phyloP scores from a whole-genome alignment of 352 stramenopile genomes.

The Thraustotheca clavata region DNA sequence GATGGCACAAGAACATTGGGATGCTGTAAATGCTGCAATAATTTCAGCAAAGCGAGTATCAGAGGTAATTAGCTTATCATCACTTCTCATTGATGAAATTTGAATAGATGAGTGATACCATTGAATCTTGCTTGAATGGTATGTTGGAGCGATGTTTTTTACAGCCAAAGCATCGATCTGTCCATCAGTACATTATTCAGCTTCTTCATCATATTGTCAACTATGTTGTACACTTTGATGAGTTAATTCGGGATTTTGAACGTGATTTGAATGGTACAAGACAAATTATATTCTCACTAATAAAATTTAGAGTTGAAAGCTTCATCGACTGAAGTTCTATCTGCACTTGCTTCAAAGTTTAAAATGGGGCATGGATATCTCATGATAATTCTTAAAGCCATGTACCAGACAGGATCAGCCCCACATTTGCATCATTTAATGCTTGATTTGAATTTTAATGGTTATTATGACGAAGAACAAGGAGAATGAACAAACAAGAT shows the following conservation, averaged over 20 bases:
- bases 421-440: slow-evolving; percentile 58
- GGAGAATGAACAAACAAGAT: slow-evolving; percentile 3
- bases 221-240: slow-evolving; percentile 46
- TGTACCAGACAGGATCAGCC: slow-evolving; percentile 61
- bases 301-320: neutral
- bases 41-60: slow-evolving; percentile 24
- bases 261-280: slow-evolving; percentile 16
- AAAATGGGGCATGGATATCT: slow-evolving; percentile 57
- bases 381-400: slow-evolving; percentile 59
- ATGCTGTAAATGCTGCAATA: slow-evolving; percentile 21
- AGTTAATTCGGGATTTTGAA: slow-evolving; percentile 40
- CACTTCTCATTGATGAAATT: slow-evolving; percentile 3
- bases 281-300: too few relatives aligned
- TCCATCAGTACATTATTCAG: slow-evolving; percentile 60
- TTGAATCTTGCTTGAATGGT: slow-evolving; percentile 52
- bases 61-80: slow-evolving; percentile 3
- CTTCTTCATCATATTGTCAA: slow-evolving; percentile 68
- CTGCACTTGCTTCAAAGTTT: slow-evolving; percentile 40
- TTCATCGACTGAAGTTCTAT: slow-evolving; percentile 28
- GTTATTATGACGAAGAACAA: slow-evolving; percentile 32
- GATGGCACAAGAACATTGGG: slow-evolving; percentile 27
- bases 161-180: slow-evolving; percentile 51
- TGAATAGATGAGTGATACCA: slow-evolving; percentile 44
- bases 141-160: slow-evolving; percentile 65
- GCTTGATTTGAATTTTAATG: slow-evolving; percentile 71